Conservation (phyloP, 2,329 filamentous ascomycete species). For the Clarireedia homoeocarpa region DNA sequence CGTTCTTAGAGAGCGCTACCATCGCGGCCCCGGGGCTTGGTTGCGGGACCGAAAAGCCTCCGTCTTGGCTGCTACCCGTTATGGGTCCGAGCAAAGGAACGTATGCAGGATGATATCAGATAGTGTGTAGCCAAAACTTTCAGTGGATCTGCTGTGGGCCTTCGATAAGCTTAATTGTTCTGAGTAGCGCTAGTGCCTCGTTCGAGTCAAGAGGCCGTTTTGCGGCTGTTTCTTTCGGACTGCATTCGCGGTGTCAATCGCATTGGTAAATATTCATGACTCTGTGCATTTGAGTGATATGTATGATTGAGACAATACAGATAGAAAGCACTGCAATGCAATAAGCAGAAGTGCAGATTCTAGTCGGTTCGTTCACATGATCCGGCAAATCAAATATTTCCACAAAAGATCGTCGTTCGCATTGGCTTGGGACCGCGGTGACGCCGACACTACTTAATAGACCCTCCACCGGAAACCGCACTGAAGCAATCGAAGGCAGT, state of each 20-base stretch:
- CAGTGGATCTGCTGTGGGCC: not conserved
- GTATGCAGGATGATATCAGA: conserved; percentile 11
- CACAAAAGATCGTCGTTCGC: not conserved
- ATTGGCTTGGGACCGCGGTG: conserved; percentile 4
- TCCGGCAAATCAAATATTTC: not conserved
- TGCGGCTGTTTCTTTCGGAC: not conserved
- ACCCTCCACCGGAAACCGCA: not conserved
- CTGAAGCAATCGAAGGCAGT: not conserved
- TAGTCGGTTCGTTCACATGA: not conserved
- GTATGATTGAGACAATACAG: no score
- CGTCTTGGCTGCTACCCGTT: no score
- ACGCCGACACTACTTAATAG: conserved; percentile 1
- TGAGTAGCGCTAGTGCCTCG: not conserved
- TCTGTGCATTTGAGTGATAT: no score
- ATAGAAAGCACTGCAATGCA: no score
- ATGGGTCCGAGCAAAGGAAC: not conserved
- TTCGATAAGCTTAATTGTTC: conserved; percentile 6
- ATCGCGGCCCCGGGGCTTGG: no score
- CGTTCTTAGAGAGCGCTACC: no score
- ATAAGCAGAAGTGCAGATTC: no score
- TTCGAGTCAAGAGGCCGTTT: not conserved
- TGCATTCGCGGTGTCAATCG: not conserved
- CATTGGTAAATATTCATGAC: no score
- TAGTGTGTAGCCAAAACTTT: not conserved
- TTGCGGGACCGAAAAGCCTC: no score